These are phyloP conservation scores for Eucalyptus erythrocorys DNA, from an alignment of 345 rosid genomes.

Conservation along the genomic window DNA sequence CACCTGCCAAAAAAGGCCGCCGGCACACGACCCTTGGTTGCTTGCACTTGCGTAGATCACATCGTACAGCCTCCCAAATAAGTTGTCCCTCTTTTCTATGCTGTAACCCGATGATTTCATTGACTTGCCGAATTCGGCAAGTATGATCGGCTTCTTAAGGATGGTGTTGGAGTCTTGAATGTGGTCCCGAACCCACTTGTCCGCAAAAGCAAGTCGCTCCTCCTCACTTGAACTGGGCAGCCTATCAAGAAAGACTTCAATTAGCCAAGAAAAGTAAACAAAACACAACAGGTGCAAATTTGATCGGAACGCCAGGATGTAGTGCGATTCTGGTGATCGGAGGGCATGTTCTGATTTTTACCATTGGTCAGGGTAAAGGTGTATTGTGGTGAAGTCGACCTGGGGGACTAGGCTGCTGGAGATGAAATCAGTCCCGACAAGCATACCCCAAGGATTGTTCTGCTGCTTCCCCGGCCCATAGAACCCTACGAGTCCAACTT, in stretches of 20 bases:
- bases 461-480: constrained; percentile 42
- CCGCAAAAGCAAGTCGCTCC: constrained; percentile 24
- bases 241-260: constrained; percentile 17
- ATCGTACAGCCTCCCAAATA: constrained; percentile 26
- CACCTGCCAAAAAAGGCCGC: constrained; percentile 74
- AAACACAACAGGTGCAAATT: too few relatives aligned
- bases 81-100: constrained; percentile 30
- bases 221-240: constrained; percentile 20
- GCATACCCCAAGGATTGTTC: constrained; percentile 20
- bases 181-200: constrained; percentile 40
- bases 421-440: constrained; percentile 56
- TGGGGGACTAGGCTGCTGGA: constrained; percentile 38
- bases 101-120: constrained; percentile 29
- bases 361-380: constrained; percentile 72
- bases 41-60: constrained; percentile 34
- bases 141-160: constrained; percentile 44
- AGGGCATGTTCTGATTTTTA: constrained; percentile 1
- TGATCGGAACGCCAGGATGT: not conserved
- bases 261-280: not conserved
- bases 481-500: constrained; percentile 79
- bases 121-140: constrained; percentile 59
- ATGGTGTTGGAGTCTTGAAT: constrained; percentile 21
- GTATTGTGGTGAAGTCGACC: constrained; percentile 67
- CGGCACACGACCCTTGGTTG: constrained; percentile 29
- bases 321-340: not conserved